These are phyloP conservation scores for Cyclotella atomus DNA, from an alignment of 108 stramenopile species.

Conservation along the genomic window DNA sequence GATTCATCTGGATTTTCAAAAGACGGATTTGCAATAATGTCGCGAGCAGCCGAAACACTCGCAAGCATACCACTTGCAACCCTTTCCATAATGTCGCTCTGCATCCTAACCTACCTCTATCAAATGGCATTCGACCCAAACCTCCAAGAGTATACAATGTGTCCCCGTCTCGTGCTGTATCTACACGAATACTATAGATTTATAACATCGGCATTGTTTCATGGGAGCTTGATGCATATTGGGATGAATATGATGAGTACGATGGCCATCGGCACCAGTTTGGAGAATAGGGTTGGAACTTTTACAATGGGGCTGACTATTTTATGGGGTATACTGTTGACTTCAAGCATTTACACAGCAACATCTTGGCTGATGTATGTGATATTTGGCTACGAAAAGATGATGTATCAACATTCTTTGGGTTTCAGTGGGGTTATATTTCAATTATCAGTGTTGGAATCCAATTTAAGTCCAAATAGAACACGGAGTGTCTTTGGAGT, in stretches of 20 bases:
- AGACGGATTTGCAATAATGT: too few relatives aligned
- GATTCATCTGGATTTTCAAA: too few relatives aligned
- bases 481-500: slow-evolving; percentile 77
- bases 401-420: slow-evolving; percentile 71
- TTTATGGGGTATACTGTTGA: slow-evolving; percentile 65
- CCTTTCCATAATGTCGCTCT: slow-evolving; percentile 45
- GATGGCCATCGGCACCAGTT: slow-evolving; percentile 54
- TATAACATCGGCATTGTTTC: slow-evolving; percentile 76
- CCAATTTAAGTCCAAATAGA: slow-evolving; percentile 46
- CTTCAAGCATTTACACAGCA: slow-evolving; percentile 57
- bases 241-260: slow-evolving; percentile 91
- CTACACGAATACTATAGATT: slow-evolving; percentile 74
- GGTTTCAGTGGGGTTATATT: slow-evolving; percentile 89
- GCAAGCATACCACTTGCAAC: slow-evolving; percentile 61
- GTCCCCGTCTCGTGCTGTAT: slow-evolving; percentile 65
- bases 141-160: slow-evolving; percentile 67
- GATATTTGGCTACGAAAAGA: slow-evolving; percentile 50
- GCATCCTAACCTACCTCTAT: slow-evolving; percentile 42
- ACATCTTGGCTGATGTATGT: slow-evolving; percentile 52
- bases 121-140: slow-evolving; percentile 55
- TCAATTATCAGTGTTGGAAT: slow-evolving; percentile 81
- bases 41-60: slow-evolving; percentile 47
- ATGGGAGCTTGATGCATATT: slow-evolving; percentile 89
- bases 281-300: slow-evolving; percentile 83
- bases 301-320: slow-evolving; percentile 54